Base-by-base conservation (phyloP, 306 rosid species). In the Corylus avellana region DNA sequence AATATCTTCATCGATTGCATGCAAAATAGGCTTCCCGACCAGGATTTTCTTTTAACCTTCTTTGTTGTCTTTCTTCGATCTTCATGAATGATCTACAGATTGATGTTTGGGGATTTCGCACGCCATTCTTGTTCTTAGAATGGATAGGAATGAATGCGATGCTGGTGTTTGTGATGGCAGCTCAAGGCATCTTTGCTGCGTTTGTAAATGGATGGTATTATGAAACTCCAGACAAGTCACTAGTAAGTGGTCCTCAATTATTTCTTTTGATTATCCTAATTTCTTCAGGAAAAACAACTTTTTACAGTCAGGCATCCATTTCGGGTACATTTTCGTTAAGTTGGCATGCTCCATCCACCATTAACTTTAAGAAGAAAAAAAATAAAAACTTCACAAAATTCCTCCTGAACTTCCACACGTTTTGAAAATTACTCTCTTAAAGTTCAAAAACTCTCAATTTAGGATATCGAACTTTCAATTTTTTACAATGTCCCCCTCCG, bases 71-170 rank as follows among this genome's bases (percentile, higher is more conserved):
- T 71, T n/a, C 62, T 54, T 66, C 35, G 35, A 32, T 32, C 14
- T 74, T 39, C 39, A 3, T 46, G 56, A 22, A 58, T 75, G 35
- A 78, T 42, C 1, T 5, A 80, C 89, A 94, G 97, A 94, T 94
- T 8, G 97, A 94, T 78, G 86, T 94, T 62, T 90, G 92, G 96
- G 96, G 96, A 12, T 44, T 84, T 29, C 85, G 94, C 29, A 89
- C 82, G 17, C 96, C 94, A 44, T 94, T 94, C 75, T 80, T 94
- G 56, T 89, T 90, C 85, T 83, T 94, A 63, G 97, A 94, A 71
- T 94, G 98, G 98, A 94, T 94, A 32, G 98, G 98, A 81, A 90
- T 89, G 97, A 94, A 94, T 77, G 97, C 97, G 12, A 92, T 94
- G 98, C 89, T 92, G 22, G 97, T 94, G 77, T 94, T 82, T 84